Evolutionary conservation across 441 rosid genomes (phyloP), one percentile per base, ranked within the genome.

Genomic region (Euphorbia schlechtendalii): DNA sequence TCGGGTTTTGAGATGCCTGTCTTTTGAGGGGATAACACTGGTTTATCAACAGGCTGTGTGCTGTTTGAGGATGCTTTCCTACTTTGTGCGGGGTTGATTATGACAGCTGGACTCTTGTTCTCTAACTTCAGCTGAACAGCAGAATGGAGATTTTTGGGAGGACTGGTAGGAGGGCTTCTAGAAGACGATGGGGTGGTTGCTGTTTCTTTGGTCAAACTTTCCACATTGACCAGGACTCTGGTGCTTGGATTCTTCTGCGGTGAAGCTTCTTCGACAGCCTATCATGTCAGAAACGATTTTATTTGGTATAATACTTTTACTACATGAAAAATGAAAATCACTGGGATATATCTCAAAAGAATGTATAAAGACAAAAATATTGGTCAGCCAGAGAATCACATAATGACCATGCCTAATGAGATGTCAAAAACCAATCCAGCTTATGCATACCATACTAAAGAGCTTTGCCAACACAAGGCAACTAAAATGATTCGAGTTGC

Each of bases 171-270:
- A 55, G 88, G 73, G 70, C 71, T 76, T 71, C 76, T 76, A 12
- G 84, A 76, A 68, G 89, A 86, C 59, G 83, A 72, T 30, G 40
- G 40, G 40, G 77, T 70, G 68, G 78, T 79, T 52, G 79, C 36
- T 81, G 70, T 87, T 78, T 81, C 95, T 81, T 78, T 84, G 45
- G 71, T 41, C 46, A 80, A 70, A 69, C 80, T 84, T 68, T 84
- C 96, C 65, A 73, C 68, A 70, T 86, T 90, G 65, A 73, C 81
- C 54, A 65, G 67, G 65, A 78, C 84, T 71, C 74, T 81, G 58
- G 61, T 60, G 71, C 75, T 57, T 56, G 28, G 67, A 66, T 72
- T 80, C 78, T 81, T 81, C 56, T 71, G 85, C 5, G 25, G 69
- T 13, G 52, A 55, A 67, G 66, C 66, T 66, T 56, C 80, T 76